Evolutionary conservation across 139 green algal genomes (phyloP), one percentile per base, ranked within the genome.

Genomic region (Tetradesmus obliquus): DNA sequence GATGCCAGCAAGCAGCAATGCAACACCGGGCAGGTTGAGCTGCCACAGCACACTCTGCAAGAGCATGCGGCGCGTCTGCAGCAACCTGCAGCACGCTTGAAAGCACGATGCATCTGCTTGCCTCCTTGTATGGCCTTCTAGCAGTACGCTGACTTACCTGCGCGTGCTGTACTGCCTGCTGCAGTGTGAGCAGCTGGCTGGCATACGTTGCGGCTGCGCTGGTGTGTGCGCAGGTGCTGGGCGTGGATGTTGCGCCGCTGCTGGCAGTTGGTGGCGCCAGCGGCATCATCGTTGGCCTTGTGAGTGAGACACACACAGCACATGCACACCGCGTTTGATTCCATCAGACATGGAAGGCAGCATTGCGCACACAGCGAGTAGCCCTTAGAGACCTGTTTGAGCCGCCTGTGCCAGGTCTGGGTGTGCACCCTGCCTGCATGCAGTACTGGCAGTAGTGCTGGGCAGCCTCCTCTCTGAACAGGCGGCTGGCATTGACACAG

Each of bases 191-290:
- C 20, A 69, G 32, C 6, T 90, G 86, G 86, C 53, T 90, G 45
- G 69, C 69, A 5, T 90, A 79, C 19, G 15, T 83, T 58, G 74
- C 69, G 5, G 86, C 20, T 8, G 66, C 2, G 1, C 20, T 90
- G 66, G 54, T 83, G 13, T 66, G 51, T 54, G 69, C 12, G 10
- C 86, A 90, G 66, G 9, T 90, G 17, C 5, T 69, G 45, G 86
- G 86, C 2, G 15, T 90, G 5, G 72, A 82, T 69, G 55, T 90
- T 7, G 86, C 66, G 1, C 86, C 86, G 22, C 69, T 90, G 69
- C 15, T 90, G 66, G 86, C 86, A 58, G 86, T 90, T 53, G 86
- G 86, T 17, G 86, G 86, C 19, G 86, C 86, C 69, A 83, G 86
- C 57, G 51, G 69, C 22, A 82, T 90, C 69, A 69, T 90, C 9